Percentiles rank a stretch among this genome's conserved stretches.
These are phyloP conservation scores for Cystofilobasidium ferigula DNA, from an alignment of 768 basidiomycete genomes.

Conservation along the genomic window DNA sequence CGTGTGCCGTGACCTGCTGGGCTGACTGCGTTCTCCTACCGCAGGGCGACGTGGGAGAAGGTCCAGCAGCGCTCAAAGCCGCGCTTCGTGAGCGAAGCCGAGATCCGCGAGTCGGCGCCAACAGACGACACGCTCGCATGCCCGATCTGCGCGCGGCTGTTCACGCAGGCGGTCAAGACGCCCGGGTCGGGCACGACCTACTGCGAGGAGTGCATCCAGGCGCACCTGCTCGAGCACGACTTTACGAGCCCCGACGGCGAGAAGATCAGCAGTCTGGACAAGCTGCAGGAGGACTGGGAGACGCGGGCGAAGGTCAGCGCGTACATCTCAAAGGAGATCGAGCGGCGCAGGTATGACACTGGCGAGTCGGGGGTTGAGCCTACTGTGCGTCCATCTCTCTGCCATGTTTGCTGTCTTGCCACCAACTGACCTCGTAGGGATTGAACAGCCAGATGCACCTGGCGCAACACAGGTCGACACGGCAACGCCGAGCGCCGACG, in stretches of 20 bases:
- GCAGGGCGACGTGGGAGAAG: slow-evolving; percentile 87
- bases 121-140: slow-evolving; percentile 70
- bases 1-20: background rate
- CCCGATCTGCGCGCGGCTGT: slow-evolving; percentile 82
- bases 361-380: too few species aligned
- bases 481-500: background rate
- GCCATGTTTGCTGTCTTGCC: too few species aligned
- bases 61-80: slow-evolving; percentile 48
- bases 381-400: too few species aligned
- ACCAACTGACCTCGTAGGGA: too few species aligned
- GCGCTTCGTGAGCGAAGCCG: slow-evolving; percentile 71
- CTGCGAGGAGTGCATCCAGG: slow-evolving; percentile 97
- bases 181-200: slow-evolving; percentile 85
- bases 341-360: slow-evolving; percentile 41
- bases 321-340: slow-evolving; percentile 57
- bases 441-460: too few species aligned
- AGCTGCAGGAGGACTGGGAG: slow-evolving; percentile 66
- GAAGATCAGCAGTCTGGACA: slow-evolving; percentile 77
- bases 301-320: slow-evolving; percentile 64
- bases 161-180: slow-evolving; percentile 87
- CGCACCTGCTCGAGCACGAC: slow-evolving; percentile 83
- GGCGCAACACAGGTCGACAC: too few species aligned
- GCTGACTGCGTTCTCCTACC: background rate
- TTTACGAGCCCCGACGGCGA: slow-evolving; percentile 86
- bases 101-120: slow-evolving; percentile 71